phyloP scores from a whole-genome alignment of 306 rosid species.

The Canavalia ensiformis region DNA sequence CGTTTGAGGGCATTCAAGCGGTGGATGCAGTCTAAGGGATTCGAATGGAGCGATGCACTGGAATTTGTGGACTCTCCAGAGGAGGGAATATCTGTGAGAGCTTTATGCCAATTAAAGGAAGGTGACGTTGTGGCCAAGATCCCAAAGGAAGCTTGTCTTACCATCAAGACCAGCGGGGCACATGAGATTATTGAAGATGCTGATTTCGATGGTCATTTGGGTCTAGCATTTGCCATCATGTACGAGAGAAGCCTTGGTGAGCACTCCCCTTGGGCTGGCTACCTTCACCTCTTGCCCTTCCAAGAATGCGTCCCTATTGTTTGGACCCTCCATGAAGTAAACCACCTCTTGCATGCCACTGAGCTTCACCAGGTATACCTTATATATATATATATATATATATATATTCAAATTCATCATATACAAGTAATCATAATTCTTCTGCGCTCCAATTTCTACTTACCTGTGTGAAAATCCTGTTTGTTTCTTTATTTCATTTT shows the following conservation, averaged over 20 bases:
- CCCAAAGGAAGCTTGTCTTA: constrained; percentile 84
- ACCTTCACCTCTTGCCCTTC: constrained; percentile 75
- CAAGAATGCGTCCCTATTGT: constrained; percentile 74
- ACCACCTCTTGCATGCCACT: constrained; percentile 72
- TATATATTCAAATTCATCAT: not conserved
- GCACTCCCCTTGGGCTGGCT: constrained; percentile 75
- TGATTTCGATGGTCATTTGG: constrained; percentile 65
- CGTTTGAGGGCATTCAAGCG: constrained; percentile 90
- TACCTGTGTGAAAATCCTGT: constrained; percentile 13
- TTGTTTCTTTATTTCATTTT: not conserved
- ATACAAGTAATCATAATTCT: too few relatives aligned
- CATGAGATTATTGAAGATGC: constrained; percentile 59
- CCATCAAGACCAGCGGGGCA: constrained; percentile 71
- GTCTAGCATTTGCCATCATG: constrained; percentile 80
- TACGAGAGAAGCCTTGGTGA: constrained; percentile 80
- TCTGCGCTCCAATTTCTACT: not conserved
- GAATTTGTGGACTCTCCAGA: constrained; percentile 59
- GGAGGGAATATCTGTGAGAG: constrained; percentile 67
- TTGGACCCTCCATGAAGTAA: constrained; percentile 72
- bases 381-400: not conserved
- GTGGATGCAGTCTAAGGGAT: constrained; percentile 79
- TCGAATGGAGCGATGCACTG: constrained; percentile 72
- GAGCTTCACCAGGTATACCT: constrained; percentile 77
- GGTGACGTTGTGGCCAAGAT: constrained; percentile 84
- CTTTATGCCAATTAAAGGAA: constrained; percentile 64